Conservation (phyloP, 768 basidiomycete genomes). For the Rhizopogon vinicolor region DNA sequence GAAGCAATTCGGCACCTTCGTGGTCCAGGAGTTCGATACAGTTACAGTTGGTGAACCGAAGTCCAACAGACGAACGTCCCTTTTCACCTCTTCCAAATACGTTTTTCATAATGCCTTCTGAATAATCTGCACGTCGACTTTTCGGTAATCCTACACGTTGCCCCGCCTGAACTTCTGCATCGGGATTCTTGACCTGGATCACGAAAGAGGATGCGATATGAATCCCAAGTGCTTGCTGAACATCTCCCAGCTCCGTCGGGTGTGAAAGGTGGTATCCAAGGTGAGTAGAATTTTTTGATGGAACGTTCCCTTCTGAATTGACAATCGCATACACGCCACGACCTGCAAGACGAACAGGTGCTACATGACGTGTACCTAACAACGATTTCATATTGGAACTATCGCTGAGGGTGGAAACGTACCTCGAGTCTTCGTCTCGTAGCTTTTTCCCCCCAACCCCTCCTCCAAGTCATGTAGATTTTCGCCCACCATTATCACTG, state of each 20-base stretch:
- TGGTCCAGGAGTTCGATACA: conserved; percentile 51
- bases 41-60: conserved; percentile 49
- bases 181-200: conserved; percentile 59
- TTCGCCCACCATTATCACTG: conserved; percentile 45
- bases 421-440: conserved; percentile 63
- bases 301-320: conserved; percentile 39
- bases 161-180: conserved; percentile 36
- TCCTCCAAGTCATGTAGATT: conserved; percentile 43
- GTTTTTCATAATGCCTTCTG: conserved; percentile 38
- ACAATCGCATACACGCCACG: conserved; percentile 59
- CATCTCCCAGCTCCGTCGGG: conserved; percentile 43
- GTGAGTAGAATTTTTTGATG: conserved; percentile 46
- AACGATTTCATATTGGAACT: neutral
- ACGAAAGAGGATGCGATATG: conserved; percentile 48
- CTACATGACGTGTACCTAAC: conserved; percentile 48
- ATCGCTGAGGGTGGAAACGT: neutral
- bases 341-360: conserved; percentile 47
- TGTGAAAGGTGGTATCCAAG: conserved; percentile 59
- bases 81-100: conserved; percentile 45
- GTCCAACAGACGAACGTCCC: conserved; percentile 42
- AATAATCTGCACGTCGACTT: conserved; percentile 38
- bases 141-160: conserved; percentile 20
- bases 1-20: conserved; percentile 46
- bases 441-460: conserved; percentile 45
- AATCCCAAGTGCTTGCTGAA: conserved; percentile 54